A percentile compares a stretch with the other conserved stretches of the same genome.
Evolutionary conservation across 169 alveolate species (phyloP).

Genomic region (Plasmodium relictum): DNA sequence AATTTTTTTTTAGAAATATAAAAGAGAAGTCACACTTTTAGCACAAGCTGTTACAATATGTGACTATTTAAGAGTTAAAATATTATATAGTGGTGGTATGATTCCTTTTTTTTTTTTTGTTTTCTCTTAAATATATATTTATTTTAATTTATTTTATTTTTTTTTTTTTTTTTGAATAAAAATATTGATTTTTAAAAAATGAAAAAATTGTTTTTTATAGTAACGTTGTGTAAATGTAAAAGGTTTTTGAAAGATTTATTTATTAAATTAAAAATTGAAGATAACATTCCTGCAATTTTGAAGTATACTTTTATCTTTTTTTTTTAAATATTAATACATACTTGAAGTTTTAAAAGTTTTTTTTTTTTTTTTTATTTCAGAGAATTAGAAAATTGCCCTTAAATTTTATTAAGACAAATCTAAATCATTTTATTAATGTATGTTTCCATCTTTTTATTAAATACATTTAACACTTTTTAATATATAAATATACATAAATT

Average conservation of each 20-base stretch:
- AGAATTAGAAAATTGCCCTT: conserved; percentile 28
- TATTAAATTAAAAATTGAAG: conserved; percentile 30
- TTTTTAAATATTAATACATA: not conserved
- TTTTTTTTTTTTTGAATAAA: not conserved
- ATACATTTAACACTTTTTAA: not conserved
- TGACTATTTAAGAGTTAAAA: conserved; percentile 38
- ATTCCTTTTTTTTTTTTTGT: not conserved
- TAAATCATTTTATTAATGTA: too few species aligned
- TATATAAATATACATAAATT: not conserved
- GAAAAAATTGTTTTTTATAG: not conserved
- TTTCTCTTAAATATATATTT: not conserved
- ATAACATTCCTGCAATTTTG: conserved; percentile 23
- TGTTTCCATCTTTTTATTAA: too few species aligned
- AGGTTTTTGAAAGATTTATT: conserved; percentile 25
- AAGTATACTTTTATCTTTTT: not conserved
- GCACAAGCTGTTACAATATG: conserved; percentile 40
- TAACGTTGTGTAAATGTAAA: conserved; percentile 45
- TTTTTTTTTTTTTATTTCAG: conserved; percentile 12
- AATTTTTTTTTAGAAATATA: conserved; percentile 40
- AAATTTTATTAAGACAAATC: not conserved
- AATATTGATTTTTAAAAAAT: not conserved
- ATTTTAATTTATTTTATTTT: not conserved
- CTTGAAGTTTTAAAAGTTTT: not conserved
- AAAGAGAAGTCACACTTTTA: conserved; percentile 24
- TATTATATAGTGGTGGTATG: conserved; percentile 57